A percentile compares a stretch with the other conserved stretches of the same genome.
phyloP scores from a whole-genome alignment of 2,329 filamentous ascomycete species.

The Ophiostoma piceae region DNA sequence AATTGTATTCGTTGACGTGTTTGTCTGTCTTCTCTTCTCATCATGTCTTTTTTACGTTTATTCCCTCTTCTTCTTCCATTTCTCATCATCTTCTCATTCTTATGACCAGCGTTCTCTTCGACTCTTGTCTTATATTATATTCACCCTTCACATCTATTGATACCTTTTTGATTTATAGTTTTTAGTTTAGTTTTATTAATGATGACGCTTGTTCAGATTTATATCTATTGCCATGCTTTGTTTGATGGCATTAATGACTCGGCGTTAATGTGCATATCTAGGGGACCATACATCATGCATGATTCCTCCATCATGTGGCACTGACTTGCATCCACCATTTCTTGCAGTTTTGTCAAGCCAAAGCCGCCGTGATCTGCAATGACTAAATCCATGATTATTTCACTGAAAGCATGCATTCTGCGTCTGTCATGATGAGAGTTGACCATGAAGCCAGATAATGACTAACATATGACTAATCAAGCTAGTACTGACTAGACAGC shows the following conservation, averaged over 20 bases:
- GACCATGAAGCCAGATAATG: neutral
- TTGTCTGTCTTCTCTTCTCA: neutral
- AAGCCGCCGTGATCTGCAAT: neutral
- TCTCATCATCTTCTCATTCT: neutral
- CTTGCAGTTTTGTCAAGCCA: neutral
- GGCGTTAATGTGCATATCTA: neutral
- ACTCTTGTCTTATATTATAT: conserved; percentile 9
- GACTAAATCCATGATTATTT: too few relatives aligned
- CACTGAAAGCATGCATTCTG: too few relatives aligned
- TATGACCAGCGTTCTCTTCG: conserved; percentile 11
- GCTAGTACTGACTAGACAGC: neutral
- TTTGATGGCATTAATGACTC: neutral
- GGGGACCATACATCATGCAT: neutral
- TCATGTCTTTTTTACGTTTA: neutral
- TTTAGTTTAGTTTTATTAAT: conserved; percentile 1
- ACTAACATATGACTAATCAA: neutral
- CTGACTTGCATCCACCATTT: neutral
- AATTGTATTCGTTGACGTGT: conserved; percentile 28
- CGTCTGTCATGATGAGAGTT: too few relatives aligned
- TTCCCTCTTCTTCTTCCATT: neutral
- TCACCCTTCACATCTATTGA: neutral
- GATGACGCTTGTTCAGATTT: neutral
- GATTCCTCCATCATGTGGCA: neutral
- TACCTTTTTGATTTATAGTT: conserved; percentile 11
- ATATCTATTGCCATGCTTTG: neutral